Evolutionary conservation across 148 eudicot genomes (phyloP), one percentile per base, ranked within the genome.

Genomic region (Camellia japonica): DNA sequence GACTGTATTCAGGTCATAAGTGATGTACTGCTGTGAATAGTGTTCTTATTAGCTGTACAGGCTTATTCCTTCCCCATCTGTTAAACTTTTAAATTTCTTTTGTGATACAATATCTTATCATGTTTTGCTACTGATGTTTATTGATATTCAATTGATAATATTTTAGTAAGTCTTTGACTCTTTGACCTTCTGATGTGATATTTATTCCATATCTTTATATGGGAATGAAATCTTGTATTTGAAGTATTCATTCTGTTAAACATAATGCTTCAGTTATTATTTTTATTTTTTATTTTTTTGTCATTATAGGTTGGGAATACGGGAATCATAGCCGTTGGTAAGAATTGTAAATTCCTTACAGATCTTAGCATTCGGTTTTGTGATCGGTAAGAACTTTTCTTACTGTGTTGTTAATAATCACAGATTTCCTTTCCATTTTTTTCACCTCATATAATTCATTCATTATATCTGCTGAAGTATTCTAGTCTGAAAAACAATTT

Each of bases 351-450:
- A 83, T 83, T 72, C 80, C 95, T 93, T 44, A 83, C 81, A 78
- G 97, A 93, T 72, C 95, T 93, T 46, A 93, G 92, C 74, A 86
- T 93, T 58, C 92, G 92, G 41, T 93, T 91, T 85, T 93, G 97
- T 84, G 95, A 93, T 82, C 91, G 92, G 97, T 93, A 84, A 69
- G 85, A 20, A 15, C 51, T 62, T 80, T 44, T 14, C 60, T 59
- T 70, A 3, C 0, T 77, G 38, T 52, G 6, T 77, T 78, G 38
- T 30, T 30, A 30, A 30, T 30, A 30, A 30, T 30, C 38, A 30
- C 38, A 30, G 38, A 30, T 30, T 30, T 30, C 38, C 38, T 30
- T 49, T 49, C 7, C 52, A 49, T 7, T 49, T 49, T 49, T 49
- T 49, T 7, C 52, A 4, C 52, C 52, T 49, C 52, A 49, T 5